Percentiles rank a stretch among this genome's conserved stretches.
phyloP scores from a whole-genome alignment of 106 monocot genomes.

The Chionographis japonica region DNA sequence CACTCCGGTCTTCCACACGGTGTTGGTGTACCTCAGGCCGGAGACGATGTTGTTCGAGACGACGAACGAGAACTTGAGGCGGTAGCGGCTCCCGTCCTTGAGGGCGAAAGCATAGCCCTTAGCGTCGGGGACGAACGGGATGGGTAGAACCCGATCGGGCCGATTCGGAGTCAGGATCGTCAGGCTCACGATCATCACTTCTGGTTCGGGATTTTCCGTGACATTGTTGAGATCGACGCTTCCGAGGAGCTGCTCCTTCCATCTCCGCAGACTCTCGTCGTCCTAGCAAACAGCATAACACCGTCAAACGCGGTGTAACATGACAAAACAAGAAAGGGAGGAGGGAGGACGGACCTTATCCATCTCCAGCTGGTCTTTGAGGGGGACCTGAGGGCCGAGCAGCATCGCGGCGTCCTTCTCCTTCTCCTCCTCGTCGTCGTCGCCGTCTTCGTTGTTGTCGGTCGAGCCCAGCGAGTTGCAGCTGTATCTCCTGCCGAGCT shows the following conservation, averaged over 20 bases:
- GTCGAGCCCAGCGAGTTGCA: conserved; percentile 18
- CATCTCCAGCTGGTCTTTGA: conserved; percentile 76
- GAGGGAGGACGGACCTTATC: conserved; percentile 43
- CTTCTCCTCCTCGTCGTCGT: conserved; percentile 39
- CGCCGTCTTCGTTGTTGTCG: conserved; percentile 20
- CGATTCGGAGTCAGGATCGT: conserved; percentile 59
- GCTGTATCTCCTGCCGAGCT: conserved; percentile 24
- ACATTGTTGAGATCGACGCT: conserved; percentile 51
- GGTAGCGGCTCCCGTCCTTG: conserved; percentile 79
- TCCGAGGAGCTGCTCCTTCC: conserved; percentile 89
- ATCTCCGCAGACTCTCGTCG: conserved; percentile 90
- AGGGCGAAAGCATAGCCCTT: conserved; percentile 71
- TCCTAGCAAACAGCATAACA: conserved; percentile 27
- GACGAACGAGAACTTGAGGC: conserved; percentile 61
- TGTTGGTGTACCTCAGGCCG: conserved; percentile 75
- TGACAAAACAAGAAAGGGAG: background rate
- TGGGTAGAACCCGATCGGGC: conserved; percentile 53
- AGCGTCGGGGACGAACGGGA: conserved; percentile 55
- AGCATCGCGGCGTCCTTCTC: conserved; percentile 26
- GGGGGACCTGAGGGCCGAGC: conserved; percentile 59
- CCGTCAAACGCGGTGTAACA: background rate
- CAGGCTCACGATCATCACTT: conserved; percentile 63
- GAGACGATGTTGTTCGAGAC: conserved; percentile 85
- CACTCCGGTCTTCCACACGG: conserved; percentile 88
- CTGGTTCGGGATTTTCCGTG: conserved; percentile 71